These are phyloP conservation scores for Penicillium digitatum DNA, from an alignment of 2,329 filamentous ascomycete species.

Conservation along the genomic window DNA sequence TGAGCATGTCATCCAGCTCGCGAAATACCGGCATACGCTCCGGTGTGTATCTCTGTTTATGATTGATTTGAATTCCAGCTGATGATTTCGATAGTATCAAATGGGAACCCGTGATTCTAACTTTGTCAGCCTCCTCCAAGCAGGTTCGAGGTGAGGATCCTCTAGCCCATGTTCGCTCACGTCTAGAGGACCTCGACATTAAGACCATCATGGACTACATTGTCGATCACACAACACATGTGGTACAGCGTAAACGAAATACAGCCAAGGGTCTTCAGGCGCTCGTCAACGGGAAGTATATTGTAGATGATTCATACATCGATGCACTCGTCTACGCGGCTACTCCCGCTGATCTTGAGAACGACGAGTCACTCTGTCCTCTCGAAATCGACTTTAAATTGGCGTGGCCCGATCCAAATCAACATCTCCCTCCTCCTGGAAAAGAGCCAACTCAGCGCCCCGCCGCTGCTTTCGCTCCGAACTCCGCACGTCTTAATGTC, in stretches of 20 bases:
- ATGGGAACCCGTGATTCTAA: conserved; percentile 78
- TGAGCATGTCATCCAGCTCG: conserved; percentile 66
- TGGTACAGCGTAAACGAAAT: conserved; percentile 85
- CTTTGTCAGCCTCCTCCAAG: conserved; percentile 70
- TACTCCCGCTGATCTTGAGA: conserved; percentile 48
- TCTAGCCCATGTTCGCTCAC: conserved; percentile 57
- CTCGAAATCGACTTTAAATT: conserved; percentile 76
- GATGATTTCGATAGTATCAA: conserved; percentile 53
- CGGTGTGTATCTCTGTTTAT: conserved; percentile 26
- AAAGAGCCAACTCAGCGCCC: conserved; percentile 70
- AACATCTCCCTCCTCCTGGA: conserved; percentile 69
- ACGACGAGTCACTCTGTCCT: conserved; percentile 50
- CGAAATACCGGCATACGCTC: conserved; percentile 59
- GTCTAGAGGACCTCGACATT: conserved; percentile 80
- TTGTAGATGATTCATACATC: conserved; percentile 71
- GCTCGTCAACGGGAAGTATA: conserved; percentile 71
- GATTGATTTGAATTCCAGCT: background rate
- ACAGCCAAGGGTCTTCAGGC: conserved; percentile 83
- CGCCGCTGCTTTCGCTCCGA: conserved; percentile 67
- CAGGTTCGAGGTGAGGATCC: conserved; percentile 63
- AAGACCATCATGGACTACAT: conserved; percentile 76
- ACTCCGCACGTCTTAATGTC: conserved; percentile 61
- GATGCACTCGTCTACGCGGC: conserved; percentile 65
- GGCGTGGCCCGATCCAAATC: conserved; percentile 70
- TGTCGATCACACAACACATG: conserved; percentile 70